phyloP scores from a whole-genome alignment of 2,329 filamentous ascomycete species.

The Calonectria hawksworthii region DNA sequence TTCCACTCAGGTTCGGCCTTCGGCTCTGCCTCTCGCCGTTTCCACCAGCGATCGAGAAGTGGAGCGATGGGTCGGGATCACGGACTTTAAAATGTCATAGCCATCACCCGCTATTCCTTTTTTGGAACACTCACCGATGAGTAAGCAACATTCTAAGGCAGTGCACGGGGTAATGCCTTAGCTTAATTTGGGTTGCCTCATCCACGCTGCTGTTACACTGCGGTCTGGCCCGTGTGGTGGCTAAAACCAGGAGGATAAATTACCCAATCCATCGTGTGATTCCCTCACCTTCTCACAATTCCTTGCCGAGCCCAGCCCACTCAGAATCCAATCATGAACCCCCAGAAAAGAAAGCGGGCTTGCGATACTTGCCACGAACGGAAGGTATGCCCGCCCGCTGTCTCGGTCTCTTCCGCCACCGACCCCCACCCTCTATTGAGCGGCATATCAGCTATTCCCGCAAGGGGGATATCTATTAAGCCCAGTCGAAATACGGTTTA shows the following conservation, averaged over 20 bases:
- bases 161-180: not conserved
- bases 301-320: not conserved
- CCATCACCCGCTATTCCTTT: not conserved
- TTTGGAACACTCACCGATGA: not conserved
- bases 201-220: not conserved
- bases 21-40: not conserved
- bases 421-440: not conserved
- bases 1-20: not conserved
- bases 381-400: not conserved
- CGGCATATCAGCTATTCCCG: not conserved
- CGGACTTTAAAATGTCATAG: not conserved
- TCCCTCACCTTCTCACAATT: not conserved
- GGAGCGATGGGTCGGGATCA: not conserved
- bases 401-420: not conserved
- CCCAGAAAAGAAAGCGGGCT: not conserved
- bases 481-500: too few relatives aligned
- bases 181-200: not conserved
- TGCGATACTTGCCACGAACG: slow-evolving; percentile 13
- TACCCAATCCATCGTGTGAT: not conserved
- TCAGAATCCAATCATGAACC: not conserved
- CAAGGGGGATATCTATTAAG: not conserved
- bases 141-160: not conserved
- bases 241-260: not conserved
- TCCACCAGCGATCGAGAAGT: not conserved
- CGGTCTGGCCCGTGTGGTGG: not conserved